phyloP scores from a whole-genome alignment of 1,284 basidiomycete species.

The Ganoderma sinense region DNA sequence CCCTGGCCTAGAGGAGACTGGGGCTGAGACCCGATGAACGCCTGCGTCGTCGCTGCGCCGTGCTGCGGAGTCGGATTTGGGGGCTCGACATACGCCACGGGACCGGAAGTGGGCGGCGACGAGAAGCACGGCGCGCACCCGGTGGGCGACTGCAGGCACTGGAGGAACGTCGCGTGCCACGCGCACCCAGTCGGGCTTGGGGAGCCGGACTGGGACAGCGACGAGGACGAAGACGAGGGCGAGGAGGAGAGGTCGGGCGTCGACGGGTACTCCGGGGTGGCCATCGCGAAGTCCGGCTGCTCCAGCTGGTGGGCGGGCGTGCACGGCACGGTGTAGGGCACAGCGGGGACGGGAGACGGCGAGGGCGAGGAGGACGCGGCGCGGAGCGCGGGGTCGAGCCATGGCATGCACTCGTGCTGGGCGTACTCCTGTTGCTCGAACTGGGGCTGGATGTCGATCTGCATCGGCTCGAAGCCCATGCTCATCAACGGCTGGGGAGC shows the following conservation, averaged over 20 bases:
- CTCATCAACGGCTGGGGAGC: slow-evolving; percentile 6
- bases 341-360: slow-evolving; percentile 6
- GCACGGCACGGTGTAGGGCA: background rate
- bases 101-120: background rate
- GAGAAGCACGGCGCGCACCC: slow-evolving; percentile 20
- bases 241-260: slow-evolving; percentile 6
- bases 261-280: slow-evolving; percentile 1
- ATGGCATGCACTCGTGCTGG: slow-evolving; percentile 16
- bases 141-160: slow-evolving; percentile 27
- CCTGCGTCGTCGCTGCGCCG: background rate
- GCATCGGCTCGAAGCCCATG: slow-evolving; percentile 8
- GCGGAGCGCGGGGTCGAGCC: slow-evolving; percentile 29
- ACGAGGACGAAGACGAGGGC: background rate
- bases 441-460: slow-evolving; percentile 1
- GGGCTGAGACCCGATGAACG: background rate
- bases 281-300: slow-evolving; percentile 1
- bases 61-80: background rate
- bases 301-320: background rate
- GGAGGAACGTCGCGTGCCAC: slow-evolving; percentile 32
- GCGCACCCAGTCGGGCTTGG: slow-evolving; percentile 30
- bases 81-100: background rate
- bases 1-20: background rate
- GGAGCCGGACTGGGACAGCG: background rate
- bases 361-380: slow-evolving; percentile 17
- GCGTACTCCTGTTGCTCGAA: slow-evolving; percentile 7